Percentiles rank a stretch among this genome's conserved stretches.
These are phyloP conservation scores for Angophora floribunda DNA, from an alignment of 345 rosid genomes.

Conservation along the genomic window DNA sequence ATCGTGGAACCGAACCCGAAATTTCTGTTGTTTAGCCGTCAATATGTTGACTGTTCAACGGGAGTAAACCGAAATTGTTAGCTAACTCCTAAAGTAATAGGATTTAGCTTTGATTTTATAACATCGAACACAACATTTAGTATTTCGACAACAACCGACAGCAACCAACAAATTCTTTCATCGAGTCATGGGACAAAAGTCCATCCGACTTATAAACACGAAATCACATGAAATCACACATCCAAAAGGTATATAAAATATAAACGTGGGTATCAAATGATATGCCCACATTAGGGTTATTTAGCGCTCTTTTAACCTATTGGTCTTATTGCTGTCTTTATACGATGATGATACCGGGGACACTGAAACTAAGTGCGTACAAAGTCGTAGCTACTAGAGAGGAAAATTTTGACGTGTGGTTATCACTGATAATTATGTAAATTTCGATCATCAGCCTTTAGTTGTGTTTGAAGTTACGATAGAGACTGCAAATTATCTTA, in stretches of 20 bases:
- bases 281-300: too few relatives aligned
- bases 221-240: not conserved
- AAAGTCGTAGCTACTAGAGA: too few relatives aligned
- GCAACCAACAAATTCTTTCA: not conserved
- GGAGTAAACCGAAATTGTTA: not conserved
- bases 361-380: too few relatives aligned
- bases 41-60: fast-evolving
- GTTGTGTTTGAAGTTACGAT: too few relatives aligned
- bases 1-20: not conserved
- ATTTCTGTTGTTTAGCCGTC: not conserved
- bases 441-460: too few relatives aligned
- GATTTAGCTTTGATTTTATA: not conserved
- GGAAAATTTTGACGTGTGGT: too few relatives aligned
- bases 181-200: not conserved
- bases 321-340: too few relatives aligned
- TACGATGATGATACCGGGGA: too few relatives aligned
- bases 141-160: fast-evolving
- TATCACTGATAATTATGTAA: too few relatives aligned
- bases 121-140: fast-evolving
- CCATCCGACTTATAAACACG: not conserved
- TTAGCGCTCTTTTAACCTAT: too few relatives aligned
- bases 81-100: not conserved
- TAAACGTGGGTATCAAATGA: not conserved
- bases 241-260: not conserved
- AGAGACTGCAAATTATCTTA: too few relatives aligned